Conservation (phyloP, 805 yeast genomes). For the Ogataea allantospora region DNA sequence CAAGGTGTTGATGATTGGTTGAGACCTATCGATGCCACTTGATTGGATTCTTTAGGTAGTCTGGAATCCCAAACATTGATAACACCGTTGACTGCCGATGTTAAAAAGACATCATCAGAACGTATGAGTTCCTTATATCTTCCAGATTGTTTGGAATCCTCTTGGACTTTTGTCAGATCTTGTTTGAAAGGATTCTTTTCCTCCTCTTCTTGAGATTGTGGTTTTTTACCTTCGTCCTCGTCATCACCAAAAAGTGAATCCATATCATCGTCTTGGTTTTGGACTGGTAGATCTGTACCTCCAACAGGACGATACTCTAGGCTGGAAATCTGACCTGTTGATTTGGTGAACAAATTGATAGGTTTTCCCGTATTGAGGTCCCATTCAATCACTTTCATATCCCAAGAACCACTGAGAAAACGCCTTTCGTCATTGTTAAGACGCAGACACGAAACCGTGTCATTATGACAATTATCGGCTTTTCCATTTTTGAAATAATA, state of each 20-base stretch:
- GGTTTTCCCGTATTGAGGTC: slow-evolving; percentile 74
- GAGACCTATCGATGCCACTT: slow-evolving; percentile 36
- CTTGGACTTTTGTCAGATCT: slow-evolving; percentile 37
- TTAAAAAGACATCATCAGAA: slow-evolving; percentile 57
- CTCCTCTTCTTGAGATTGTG: slow-evolving; percentile 15
- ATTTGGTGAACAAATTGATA: slow-evolving; percentile 47
- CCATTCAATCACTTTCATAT: slow-evolving; percentile 75
- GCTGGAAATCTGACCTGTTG: slow-evolving; percentile 77
- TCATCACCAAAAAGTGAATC: slow-evolving; percentile 24
- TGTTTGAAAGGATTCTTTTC: slow-evolving; percentile 6
- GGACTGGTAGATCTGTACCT: slow-evolving; percentile 40
- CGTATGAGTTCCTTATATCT: slow-evolving; percentile 24
- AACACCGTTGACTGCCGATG: slow-evolving; percentile 82
- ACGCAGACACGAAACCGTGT: slow-evolving; percentile 69
- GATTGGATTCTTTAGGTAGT: slow-evolving; percentile 17
- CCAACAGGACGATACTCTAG: slow-evolving; percentile 68
- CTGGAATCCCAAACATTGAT: slow-evolving; percentile 83
- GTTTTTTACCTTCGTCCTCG: slow-evolving; percentile 40
- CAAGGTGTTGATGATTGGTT: slow-evolving; percentile 83
- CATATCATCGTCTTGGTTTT: slow-evolving; percentile 18
- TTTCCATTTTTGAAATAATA: slow-evolving; percentile 55
- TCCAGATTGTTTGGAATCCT: slow-evolving; percentile 40
- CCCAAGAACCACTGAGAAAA: slow-evolving; percentile 90
- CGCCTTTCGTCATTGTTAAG: slow-evolving; percentile 60
- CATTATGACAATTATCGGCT: slow-evolving; percentile 51